Evolutionary conservation across 2,329 filamentous ascomycete species (phyloP).

Genomic region (Pochonia chlamydosporia): DNA sequence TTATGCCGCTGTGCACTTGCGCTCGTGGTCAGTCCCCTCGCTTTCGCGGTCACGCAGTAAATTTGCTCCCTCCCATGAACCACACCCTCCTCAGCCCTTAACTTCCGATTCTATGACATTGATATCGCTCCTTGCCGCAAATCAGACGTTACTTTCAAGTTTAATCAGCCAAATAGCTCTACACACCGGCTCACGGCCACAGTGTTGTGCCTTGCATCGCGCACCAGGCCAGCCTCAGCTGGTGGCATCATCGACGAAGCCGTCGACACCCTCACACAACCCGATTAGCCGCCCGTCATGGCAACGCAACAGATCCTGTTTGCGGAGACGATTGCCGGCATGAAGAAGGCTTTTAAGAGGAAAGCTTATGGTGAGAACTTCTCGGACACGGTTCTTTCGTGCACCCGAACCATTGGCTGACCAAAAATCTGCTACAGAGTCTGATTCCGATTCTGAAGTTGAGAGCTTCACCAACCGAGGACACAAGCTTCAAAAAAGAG

Average conservation of each 20-base stretch:
- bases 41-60: constrained; percentile 2
- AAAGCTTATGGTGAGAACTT: constrained; percentile 50
- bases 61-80: neutral
- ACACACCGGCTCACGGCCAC: neutral
- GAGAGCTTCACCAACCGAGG: constrained; percentile 67
- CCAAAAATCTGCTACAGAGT: constrained; percentile 46
- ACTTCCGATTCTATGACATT: neutral
- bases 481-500: constrained; percentile 72
- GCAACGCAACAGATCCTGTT: constrained; percentile 55
- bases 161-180: neutral
- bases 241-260: neutral
- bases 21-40: neutral
- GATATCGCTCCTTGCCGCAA: neutral
- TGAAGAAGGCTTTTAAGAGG: constrained; percentile 63
- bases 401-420: constrained; percentile 12
- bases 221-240: neutral
- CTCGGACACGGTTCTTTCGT: constrained; percentile 5
- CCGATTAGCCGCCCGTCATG: constrained; percentile 22
- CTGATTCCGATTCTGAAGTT: constrained; percentile 71
- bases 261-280: neutral
- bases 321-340: constrained; percentile 59
- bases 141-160: neutral
- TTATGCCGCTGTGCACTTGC: neutral
- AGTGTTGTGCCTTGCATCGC: neutral
- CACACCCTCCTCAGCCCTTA: neutral